Base-by-base conservation (phyloP, 768 basidiomycete species). In the Serendipita sp. region DNA sequence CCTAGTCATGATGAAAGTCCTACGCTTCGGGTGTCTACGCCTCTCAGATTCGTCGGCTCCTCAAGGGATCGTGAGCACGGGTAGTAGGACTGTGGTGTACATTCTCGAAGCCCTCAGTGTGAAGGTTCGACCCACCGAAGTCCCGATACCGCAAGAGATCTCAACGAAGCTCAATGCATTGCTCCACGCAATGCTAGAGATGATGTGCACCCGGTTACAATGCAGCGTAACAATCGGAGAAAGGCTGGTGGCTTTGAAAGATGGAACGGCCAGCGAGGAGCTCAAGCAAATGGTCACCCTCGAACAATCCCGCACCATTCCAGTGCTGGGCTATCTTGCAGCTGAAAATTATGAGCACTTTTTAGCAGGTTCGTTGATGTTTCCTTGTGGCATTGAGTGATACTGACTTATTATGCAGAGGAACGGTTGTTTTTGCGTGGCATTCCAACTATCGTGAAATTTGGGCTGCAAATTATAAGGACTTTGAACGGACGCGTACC, bases 341-440 rank as follows among this genome's bases (percentile, higher is more conserved):
- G 3, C 31, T 16, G 3, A 13, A 53, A 22, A 11, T 33, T 14
- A 17, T 22, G 43, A 31, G 13, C 34, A 38, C 34, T 38, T 38
- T 38, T 38, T 38, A 24, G 34, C 38, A 31, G 2, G 48, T 33
- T 24, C 3, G 11, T 61, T 31, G 20, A 26, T 30, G 14, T 17
- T 22, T 62, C 16, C 22, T 22, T 44, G 60, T 28, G 26, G 45
- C 5, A 3, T 9, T 42, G 16, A 17, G 30, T 45, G n/a, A 16
- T 51, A 41, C 0, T 64, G 22, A 63, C 43, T 26, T 38, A 31
- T 17, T 44, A 38, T 33, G 48, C 68, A 96, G 96, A 97, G 69
- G 87, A 85, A 44, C 85, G 91, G 26, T 78, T 85, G 62, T 78
- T 99, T 26, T 90, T 91, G 72, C 84, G 91, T 61, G 89, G 91